phyloP scores from a whole-genome alignment of 1,284 basidiomycete species.

The Microbotryum intermedium region DNA sequence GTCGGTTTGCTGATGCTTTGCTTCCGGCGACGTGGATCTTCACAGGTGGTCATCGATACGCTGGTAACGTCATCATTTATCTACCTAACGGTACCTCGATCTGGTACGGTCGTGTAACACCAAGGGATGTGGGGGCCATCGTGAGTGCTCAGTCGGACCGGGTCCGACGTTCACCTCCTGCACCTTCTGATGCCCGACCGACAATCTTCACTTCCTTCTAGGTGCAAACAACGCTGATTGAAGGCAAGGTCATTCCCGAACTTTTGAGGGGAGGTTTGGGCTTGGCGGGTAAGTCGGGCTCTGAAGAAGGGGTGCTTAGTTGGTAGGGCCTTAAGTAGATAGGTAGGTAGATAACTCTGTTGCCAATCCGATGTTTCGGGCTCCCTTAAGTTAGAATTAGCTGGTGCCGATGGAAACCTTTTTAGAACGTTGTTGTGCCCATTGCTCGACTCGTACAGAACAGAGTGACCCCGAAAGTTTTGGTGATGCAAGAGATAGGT shows the following conservation, averaged over 20 bases:
- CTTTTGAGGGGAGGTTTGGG: constrained; percentile 63
- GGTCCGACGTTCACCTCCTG: neutral
- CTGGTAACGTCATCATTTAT: constrained; percentile 83
- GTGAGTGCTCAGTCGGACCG: constrained; percentile 42
- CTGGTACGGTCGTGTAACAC: constrained; percentile 88
- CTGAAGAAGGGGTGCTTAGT: constrained; percentile 12
- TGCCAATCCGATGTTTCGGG: too few relatives aligned
- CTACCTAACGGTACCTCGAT: constrained; percentile 72
- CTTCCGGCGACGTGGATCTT: neutral
- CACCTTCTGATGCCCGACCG: neutral
- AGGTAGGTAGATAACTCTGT: too few relatives aligned
- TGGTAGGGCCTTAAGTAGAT: constrained; percentile 4
- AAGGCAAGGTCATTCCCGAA: constrained; percentile 69
- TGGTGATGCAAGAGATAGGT: too few relatives aligned
- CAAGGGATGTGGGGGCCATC: constrained; percentile 75
- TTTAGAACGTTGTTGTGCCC: too few relatives aligned
- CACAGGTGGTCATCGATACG: constrained; percentile 74
- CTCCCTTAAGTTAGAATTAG: too few relatives aligned
- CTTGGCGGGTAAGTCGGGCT: constrained; percentile 17
- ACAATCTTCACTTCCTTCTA: neutral
- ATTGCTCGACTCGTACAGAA: too few relatives aligned
- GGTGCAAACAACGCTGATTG: constrained; percentile 65
- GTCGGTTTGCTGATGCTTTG: too few relatives aligned
- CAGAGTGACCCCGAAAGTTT: too few relatives aligned
- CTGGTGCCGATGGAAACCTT: too few relatives aligned